These are phyloP conservation scores for Gymnopus androsaceus DNA, from an alignment of 1,284 basidiomycete species.

Conservation along the genomic window DNA sequence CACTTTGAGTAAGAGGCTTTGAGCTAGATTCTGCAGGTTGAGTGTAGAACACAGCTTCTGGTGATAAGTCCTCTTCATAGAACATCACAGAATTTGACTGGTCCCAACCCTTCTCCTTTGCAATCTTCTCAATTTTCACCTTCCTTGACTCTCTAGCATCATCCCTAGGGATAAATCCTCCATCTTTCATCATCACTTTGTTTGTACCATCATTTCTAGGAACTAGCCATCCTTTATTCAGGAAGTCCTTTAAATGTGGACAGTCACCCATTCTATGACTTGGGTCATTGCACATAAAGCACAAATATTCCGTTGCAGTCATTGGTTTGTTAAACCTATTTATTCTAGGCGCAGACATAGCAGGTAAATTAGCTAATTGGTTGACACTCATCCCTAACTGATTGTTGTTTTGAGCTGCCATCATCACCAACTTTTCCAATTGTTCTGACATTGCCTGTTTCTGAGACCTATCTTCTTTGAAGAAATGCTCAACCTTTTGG, in stretches of 20 bases:
- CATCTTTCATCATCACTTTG: background rate
- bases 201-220: background rate
- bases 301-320: background rate
- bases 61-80: background rate
- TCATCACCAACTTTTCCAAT: no score
- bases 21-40: background rate
- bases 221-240: background rate
- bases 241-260: background rate
- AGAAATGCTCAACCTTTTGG: no score
- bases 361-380: no score
- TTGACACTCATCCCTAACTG: no score
- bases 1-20: background rate
- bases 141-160: background rate
- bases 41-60: background rate
- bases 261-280: background rate
- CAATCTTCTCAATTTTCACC: background rate
- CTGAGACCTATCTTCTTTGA: no score
- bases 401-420: no score
- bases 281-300: background rate
- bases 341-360: no score
- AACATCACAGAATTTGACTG: background rate
- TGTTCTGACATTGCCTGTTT: no score
- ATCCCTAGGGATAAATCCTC: background rate
- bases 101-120: background rate
- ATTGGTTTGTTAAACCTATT: no score